These are phyloP conservation scores for Plasmodium blacklocki DNA, from an alignment of 169 alveolate species.

Conservation along the genomic window DNA sequence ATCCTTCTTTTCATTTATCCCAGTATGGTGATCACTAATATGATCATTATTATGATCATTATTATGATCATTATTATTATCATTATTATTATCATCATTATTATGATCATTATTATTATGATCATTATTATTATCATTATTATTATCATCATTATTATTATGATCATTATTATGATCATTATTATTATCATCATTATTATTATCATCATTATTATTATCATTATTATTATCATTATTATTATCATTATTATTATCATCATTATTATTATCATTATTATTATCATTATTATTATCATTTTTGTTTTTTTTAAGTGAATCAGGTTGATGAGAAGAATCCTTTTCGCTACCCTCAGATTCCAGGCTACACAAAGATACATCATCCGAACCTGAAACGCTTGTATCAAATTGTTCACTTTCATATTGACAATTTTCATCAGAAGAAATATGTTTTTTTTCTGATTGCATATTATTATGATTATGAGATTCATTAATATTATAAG, in stretches of 20 bases:
- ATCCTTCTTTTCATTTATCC: neutral
- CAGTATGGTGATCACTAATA: neutral
- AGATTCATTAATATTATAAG: neutral
- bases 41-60: too few relatives aligned
- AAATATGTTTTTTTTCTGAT: conserved; percentile 4
- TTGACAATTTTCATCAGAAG: conserved; percentile 33
- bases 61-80: too few relatives aligned
- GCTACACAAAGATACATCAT: conserved; percentile 42
- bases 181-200: neutral
- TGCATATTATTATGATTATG: neutral
- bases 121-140: neutral
- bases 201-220: too few relatives aligned
- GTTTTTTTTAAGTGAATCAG: too few relatives aligned
- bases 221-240: too few relatives aligned
- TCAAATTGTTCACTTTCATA: conserved; percentile 10
- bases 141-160: neutral
- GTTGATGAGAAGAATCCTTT: neutral
- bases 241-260: too few relatives aligned
- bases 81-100: too few relatives aligned
- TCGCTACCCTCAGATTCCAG: conserved; percentile 17
- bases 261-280: too few relatives aligned
- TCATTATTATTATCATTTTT: too few relatives aligned
- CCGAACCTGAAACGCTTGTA: neutral
- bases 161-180: neutral
- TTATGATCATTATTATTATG: neutral